Conservation (phyloP, 177 flowering plant genomes). For the Vitis hybrid region DNA sequence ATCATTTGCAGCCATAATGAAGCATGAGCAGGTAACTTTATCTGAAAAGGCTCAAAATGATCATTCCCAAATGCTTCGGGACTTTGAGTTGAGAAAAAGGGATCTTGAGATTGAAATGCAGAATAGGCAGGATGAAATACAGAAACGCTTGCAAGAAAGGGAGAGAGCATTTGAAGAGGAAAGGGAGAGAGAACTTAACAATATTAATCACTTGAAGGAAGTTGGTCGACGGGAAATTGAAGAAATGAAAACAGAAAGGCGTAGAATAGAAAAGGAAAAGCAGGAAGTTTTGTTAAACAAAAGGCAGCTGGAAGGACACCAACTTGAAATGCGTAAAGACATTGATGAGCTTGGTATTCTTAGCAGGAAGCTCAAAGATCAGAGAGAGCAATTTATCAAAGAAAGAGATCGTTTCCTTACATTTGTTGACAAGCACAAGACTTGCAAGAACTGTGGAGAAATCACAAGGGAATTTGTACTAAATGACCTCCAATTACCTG, state of each 20-base stretch:
- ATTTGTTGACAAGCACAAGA: conserved; percentile 55
- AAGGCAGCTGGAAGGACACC: conserved; percentile 52
- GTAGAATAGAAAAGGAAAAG: conserved; percentile 48
- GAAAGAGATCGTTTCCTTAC: conserved; percentile 49
- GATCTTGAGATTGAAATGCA: conserved; percentile 54
- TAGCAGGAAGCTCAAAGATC: conserved; percentile 55
- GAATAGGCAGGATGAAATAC: conserved; percentile 50
- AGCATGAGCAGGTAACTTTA: conserved; percentile 49
- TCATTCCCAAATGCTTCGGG: conserved; percentile 42
- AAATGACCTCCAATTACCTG: conserved; percentile 44
- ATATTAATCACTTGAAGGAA: conserved; percentile 47
- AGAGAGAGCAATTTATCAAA: conserved; percentile 45
- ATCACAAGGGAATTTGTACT: conserved; percentile 40
- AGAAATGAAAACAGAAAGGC: conserved; percentile 50
- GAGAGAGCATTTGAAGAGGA: conserved; percentile 50
- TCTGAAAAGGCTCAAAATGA: conserved; percentile 50
- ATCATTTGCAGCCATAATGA: conserved; percentile 55
- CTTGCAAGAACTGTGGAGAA: conserved; percentile 65
- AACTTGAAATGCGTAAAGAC: conserved; percentile 61
- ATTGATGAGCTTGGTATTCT: conserved; percentile 59
- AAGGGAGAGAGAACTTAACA: conserved; percentile 40
- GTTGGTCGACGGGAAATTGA: conserved; percentile 49
- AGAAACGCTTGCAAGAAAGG: conserved; percentile 43
- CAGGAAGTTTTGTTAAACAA: conserved; percentile 39
- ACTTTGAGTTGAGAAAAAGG: conserved; percentile 51